A percentile compares a stretch with the other conserved stretches of the same genome.
Conservation (phyloP, 352 stramenopile species). For the Phytophthora gonapodyides region DNA sequence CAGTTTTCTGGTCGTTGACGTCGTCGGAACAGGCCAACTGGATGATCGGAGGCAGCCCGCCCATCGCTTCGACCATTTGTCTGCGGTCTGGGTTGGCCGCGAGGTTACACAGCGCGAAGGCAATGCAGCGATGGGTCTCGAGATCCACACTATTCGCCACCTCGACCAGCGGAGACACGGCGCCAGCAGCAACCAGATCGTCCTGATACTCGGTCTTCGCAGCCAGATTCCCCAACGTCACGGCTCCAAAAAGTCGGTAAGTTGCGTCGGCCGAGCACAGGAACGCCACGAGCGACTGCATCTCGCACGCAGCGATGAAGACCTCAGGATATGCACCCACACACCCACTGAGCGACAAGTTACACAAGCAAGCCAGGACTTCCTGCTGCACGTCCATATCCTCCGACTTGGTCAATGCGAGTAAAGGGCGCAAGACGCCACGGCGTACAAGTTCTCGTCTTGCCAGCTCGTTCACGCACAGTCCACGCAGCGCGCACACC, state of each 20-base stretch:
- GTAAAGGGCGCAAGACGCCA: conserved; percentile 86
- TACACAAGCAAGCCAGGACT: conserved; percentile 96
- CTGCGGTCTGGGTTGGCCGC: conserved; percentile 85
- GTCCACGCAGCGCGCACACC: conserved; percentile 90
- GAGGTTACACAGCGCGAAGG: conserved; percentile 96
- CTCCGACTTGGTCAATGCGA: conserved; percentile 90
- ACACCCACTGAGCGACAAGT: conserved; percentile 95
- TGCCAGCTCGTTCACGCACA: conserved; percentile 89
- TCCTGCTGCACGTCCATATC: conserved; percentile 96
- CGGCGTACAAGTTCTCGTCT: conserved; percentile 90
- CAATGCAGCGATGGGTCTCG: conserved; percentile 96
- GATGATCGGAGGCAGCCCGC: conserved; percentile 95
- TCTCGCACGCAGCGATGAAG: conserved; percentile 91
- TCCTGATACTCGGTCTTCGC: conserved; percentile 75
- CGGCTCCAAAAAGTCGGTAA: conserved; percentile 95
- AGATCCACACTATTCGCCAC: conserved; percentile 91
- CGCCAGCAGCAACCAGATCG: conserved; percentile 82
- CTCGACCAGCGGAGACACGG: conserved; percentile 92
- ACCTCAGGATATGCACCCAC: conserved; percentile 90
- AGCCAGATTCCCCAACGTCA: conserved; percentile 96
- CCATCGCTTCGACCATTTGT: conserved; percentile 92
- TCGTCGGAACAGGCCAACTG: conserved; percentile 93
- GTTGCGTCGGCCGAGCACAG: conserved; percentile 95
- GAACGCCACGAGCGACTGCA: conserved; percentile 93
- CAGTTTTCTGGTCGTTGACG: conserved; percentile 87